These are phyloP conservation scores for Grosmannia clavigera DNA, from an alignment of 2,329 filamentous ascomycete genomes.

Conservation along the genomic window DNA sequence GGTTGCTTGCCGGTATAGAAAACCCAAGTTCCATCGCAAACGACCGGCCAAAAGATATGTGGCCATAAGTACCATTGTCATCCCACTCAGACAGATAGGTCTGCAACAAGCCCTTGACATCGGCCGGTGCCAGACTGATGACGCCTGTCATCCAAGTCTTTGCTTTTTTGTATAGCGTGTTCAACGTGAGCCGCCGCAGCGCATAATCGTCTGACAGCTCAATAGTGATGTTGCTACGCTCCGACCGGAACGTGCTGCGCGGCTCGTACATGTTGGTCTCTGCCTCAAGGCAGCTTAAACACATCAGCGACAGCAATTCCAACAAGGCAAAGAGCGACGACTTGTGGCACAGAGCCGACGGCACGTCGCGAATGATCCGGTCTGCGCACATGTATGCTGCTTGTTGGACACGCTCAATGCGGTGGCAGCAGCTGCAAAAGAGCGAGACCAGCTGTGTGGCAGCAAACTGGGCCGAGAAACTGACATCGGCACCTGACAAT, in stretches of 20 bases:
- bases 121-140: conserved; percentile 75
- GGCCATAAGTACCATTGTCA: conserved; percentile 80
- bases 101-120: conserved; percentile 89
- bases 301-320: conserved; percentile 87
- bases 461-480: conserved; percentile 85
- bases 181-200: conserved; percentile 68
- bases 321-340: conserved; percentile 84
- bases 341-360: conserved; percentile 81
- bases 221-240: conserved; percentile 65
- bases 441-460: conserved; percentile 76
- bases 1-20: conserved; percentile 72
- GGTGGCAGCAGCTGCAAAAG: conserved; percentile 83
- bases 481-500: conserved; percentile 54
- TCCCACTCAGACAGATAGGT: conserved; percentile 94
- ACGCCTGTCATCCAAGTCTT: conserved; percentile 69
- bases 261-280: conserved; percentile 92
- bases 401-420: conserved; percentile 81
- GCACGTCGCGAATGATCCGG: conserved; percentile 70
- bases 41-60: conserved; percentile 82
- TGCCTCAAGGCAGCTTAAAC: conserved; percentile 84
- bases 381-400: conserved; percentile 76
- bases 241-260: conserved; percentile 66
- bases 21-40: conserved; percentile 91
- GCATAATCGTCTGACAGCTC: conserved; percentile 90
- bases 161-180: conserved; percentile 63